Evolutionary conservation across 352 stramenopile genomes (phyloP), one percentile per base, ranked within the genome.

Genomic region (Thalassiosira mediterranea): DNA sequence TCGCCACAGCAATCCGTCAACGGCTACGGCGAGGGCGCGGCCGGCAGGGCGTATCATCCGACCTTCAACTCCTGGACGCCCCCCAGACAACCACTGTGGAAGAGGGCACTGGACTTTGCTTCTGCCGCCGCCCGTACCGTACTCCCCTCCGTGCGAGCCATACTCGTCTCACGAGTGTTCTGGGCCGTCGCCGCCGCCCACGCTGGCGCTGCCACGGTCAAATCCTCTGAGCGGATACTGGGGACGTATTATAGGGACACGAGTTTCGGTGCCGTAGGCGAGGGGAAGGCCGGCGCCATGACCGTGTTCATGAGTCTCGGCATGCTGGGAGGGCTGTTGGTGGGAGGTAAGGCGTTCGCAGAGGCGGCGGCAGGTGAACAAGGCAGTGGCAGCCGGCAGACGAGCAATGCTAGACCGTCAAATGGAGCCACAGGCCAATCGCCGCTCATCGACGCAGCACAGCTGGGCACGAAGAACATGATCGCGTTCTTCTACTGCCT

Each of bases 201-300:
- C 63, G 75, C 83, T 19, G 87, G 83, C 8, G 83, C 76, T 11
- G 80, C 72, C 4, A 86, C 88, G 68, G 79, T 89, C 0, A 82
- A 84, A 37, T 81, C 75, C 0, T 87, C 80, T 0, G 81, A 88
- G 51, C 72, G 83, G 13, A 79, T 93, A 34, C 54, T 93, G 8
- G 81, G 77, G 15, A 86, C 82, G 0, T 93, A 93, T 68, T 91
- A 82, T 60, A 60, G 69, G 38, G 83, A 91, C 38, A 93, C 87
- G 40, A 88, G 72, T 11, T 76, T 79, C 53, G 78, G 73, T n/a
- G 73, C 75, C 15, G 42, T 90, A 3, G 79, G 79, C 1, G 68
- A 90, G 62, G 74, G 73, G 21, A 73, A 84, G 47, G 77, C 81
- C 11, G 72, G 74, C 46, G 79, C 76, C 13, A 74, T 91, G 49